Evolutionary conservation across 176 grass and related monocot genomes (phyloP), one percentile per base, ranked within the genome.

Genomic region (barley (Hordeum vulgare)): DNA sequence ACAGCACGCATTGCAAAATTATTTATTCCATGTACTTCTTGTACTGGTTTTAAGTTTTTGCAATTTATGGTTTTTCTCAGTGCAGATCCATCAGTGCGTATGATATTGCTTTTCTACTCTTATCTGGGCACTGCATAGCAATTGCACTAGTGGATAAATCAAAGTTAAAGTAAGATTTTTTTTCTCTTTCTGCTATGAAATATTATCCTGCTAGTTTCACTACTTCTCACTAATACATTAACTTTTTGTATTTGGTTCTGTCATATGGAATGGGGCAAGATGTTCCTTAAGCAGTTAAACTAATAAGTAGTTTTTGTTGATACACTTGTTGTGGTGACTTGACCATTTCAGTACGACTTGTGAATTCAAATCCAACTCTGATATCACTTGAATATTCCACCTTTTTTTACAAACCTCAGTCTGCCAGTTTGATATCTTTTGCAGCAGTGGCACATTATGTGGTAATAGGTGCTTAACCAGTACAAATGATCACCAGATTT

Each of bases 141-240:
- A 87, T 99, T 78, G 93, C 96, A 28, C 79, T 99, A 81, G 91
- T 99, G 89, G 93, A 99, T 86, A 99, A 99, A 87, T 92, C 91
- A 35, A 99, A 99, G 71, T 86, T 99, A 71, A 88, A 82, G 96
- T 99, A 81, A 87, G 78, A 45, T n/a, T 51, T 61, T 51, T 58
- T 57, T 66, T 20, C 2, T 45, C 2, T 45, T 12, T 11, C 21
- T 58, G 0, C 7, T 25, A 39, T 14, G 45, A 36, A 79, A 47
- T 77, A 27, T 66, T 5, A 12, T 45, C 34, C 5, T 53, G 17
- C 8, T 64, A 20, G 1, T 65, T 62, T 53, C 62, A 27, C 28
- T 47, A 80, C 41, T 36, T 54, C 41, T 83, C 14, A 27, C 49
- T 76, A 10, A 11, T 71, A 35, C 21, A 35, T 34, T 20, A 21